These are phyloP conservation scores for Fragaria nilgerrensis DNA, from an alignment of 306 rosid species.

Conservation along the genomic window DNA sequence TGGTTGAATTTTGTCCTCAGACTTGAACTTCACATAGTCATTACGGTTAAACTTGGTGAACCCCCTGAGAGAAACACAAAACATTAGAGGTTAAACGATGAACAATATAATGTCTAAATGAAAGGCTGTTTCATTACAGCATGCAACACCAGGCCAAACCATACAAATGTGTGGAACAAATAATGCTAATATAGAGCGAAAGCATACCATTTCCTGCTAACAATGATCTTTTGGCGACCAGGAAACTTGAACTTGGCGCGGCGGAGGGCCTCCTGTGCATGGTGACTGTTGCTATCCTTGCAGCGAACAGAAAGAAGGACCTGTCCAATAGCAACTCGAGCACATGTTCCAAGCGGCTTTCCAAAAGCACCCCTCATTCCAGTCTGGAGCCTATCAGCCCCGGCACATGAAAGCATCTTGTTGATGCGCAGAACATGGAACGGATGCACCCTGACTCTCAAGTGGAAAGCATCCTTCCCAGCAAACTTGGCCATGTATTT, in stretches of 20 bases:
- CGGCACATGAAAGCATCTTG: slow-evolving; percentile 97
- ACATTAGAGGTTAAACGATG: neutral
- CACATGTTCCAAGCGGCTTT: slow-evolving; percentile 73
- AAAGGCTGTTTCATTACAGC: neutral
- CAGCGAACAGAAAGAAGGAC: slow-evolving; percentile 76
- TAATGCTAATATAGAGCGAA: neutral
- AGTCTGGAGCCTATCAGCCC: slow-evolving; percentile 87
- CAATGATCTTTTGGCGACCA: slow-evolving; percentile 78
- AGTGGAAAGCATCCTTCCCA: slow-evolving; percentile 78
- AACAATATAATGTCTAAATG: neutral
- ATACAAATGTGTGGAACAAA: neutral
- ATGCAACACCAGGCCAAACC: too few relatives aligned
- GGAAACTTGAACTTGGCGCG: slow-evolving; percentile 86
- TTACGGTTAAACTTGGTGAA: slow-evolving; percentile 65
- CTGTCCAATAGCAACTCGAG: slow-evolving; percentile 81
- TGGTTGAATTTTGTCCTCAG: slow-evolving; percentile 48
- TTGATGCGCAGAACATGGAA: slow-evolving; percentile 84
- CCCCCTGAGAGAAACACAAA: slow-evolving; percentile 44
- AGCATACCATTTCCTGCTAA: slow-evolving; percentile 75
- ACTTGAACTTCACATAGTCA: slow-evolving; percentile 56
- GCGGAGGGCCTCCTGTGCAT: slow-evolving; percentile 89
- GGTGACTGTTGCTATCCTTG: slow-evolving; percentile 62
- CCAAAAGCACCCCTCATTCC: slow-evolving; percentile 97
- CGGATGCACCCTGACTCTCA: slow-evolving; percentile 82
- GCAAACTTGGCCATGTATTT: slow-evolving; percentile 76